These are phyloP conservation scores for Tetrahymena elliotti DNA, from an alignment of 73 alveolate species.

Conservation along the genomic window DNA sequence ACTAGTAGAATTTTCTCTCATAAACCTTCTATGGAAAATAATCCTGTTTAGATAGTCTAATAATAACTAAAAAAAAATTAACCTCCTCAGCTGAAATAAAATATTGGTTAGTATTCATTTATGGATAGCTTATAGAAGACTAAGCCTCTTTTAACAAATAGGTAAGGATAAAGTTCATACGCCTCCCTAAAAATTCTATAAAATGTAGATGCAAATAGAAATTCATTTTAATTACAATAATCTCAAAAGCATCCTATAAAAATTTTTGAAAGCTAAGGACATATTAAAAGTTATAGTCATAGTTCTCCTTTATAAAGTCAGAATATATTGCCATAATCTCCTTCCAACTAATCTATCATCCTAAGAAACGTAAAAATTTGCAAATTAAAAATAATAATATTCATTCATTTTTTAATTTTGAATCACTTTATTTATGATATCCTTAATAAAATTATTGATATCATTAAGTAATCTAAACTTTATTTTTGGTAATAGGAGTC, in stretches of 20 bases:
- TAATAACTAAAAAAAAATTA: neutral
- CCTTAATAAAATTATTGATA: no score
- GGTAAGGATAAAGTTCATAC: neutral
- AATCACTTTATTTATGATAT: no score
- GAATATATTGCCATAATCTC: neutral
- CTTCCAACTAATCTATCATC: neutral
- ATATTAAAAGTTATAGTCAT: neutral
- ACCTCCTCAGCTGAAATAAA: neutral
- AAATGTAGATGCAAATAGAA: neutral
- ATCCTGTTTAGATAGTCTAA: neutral
- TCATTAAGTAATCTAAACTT: no score
- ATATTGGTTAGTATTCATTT: neutral
- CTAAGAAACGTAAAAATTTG: neutral
- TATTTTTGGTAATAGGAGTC: neutral
- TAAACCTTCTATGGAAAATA: neutral
- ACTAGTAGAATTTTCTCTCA: neutral
- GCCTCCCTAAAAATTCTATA: neutral
- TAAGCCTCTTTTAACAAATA: neutral
- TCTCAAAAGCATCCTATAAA: neutral
- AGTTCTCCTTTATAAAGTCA: neutral
- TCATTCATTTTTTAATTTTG: no score
- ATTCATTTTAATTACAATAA: neutral
- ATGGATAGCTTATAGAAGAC: neutral
- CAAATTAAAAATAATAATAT: no score
- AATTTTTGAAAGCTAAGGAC: neutral